A percentile compares a stretch with the other conserved stretches of the same genome.
phyloP scores from a whole-genome alignment of 805 yeast genomes.

The Zygosaccharomyces gambellarensis region DNA sequence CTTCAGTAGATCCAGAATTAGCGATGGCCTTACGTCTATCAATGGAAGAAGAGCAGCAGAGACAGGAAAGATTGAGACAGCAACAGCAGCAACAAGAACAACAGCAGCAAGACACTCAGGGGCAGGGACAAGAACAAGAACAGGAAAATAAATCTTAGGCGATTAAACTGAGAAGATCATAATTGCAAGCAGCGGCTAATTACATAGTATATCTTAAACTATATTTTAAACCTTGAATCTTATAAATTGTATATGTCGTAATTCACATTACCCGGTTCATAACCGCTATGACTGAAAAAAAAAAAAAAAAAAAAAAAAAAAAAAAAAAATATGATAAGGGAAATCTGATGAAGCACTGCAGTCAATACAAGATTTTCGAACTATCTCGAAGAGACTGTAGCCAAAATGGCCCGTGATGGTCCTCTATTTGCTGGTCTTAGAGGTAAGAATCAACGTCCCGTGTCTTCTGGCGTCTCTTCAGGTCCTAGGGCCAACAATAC shows the following conservation, averaged over 20 bases:
- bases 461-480: slow-evolving; percentile 8
- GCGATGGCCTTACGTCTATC: slow-evolving; percentile 94
- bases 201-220: neutral
- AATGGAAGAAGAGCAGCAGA: slow-evolving; percentile 86
- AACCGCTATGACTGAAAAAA: neutral
- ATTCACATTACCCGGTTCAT: slow-evolving; percentile 3
- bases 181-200: neutral
- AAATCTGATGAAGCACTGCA: neutral
- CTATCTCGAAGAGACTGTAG: neutral
- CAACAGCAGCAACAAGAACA: slow-evolving; percentile 16
- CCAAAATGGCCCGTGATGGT: slow-evolving; percentile 13
- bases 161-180: neutral
- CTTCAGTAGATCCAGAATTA: slow-evolving; percentile 92
- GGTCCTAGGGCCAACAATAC: slow-evolving; percentile 17
- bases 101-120: slow-evolving; percentile 5
- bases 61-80: slow-evolving; percentile 72
- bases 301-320: neutral
- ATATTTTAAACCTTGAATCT: neutral
- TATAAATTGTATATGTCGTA: slow-evolving; percentile 1
- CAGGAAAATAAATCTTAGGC: slow-evolving; percentile 1
- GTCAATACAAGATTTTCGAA: neutral
- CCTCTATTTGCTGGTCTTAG: slow-evolving; percentile 20
- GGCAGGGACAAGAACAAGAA: slow-evolving; percentile 4
- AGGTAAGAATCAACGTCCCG: slow-evolving; percentile 14
- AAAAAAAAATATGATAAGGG: neutral